These are phyloP conservation scores for Dacryopinax spathularia DNA, from an alignment of 768 basidiomycete genomes.

Conservation along the genomic window DNA sequence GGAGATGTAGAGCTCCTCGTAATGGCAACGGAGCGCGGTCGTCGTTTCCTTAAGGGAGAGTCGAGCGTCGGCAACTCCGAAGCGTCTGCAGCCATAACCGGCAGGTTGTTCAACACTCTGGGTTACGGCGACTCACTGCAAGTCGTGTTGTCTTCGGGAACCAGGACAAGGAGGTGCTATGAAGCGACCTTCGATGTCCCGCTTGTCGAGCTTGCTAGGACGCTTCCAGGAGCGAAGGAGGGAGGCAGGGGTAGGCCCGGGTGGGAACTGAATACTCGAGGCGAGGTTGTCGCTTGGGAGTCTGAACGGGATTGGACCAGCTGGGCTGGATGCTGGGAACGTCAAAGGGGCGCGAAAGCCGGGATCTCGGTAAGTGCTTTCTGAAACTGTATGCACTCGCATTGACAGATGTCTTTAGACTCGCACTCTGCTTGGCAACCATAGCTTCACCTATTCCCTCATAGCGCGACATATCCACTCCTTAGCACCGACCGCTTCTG, in stretches of 20 bases:
- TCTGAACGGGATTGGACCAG: constrained; percentile 66
- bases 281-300: constrained; percentile 56
- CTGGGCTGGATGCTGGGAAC: constrained; percentile 60
- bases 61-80: constrained; percentile 91
- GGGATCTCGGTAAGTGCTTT: constrained; percentile 62
- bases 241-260: background rate
- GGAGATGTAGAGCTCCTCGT: constrained; percentile 72
- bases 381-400: constrained; percentile 13
- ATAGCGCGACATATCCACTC: constrained; percentile 60
- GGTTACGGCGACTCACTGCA: constrained; percentile 84
- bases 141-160: constrained; percentile 69
- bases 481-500: constrained; percentile 60
- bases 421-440: constrained; percentile 24
- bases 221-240: background rate
- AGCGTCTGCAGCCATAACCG: constrained; percentile 48
- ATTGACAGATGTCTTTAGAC: background rate
- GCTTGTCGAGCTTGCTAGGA: constrained; percentile 16
- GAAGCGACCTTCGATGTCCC: constrained; percentile 32
- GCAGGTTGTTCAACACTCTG: constrained; percentile 71
- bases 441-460: constrained; percentile 77
- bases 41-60: constrained; percentile 62
- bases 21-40: constrained; percentile 50
- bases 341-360: constrained; percentile 48
- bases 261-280: constrained; percentile 43
- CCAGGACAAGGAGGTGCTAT: constrained; percentile 72